Evolutionary conservation across 2,329 filamentous ascomycete species (phyloP), one percentile per base, ranked within the genome.

Genomic region (Phialophora macrospora): DNA sequence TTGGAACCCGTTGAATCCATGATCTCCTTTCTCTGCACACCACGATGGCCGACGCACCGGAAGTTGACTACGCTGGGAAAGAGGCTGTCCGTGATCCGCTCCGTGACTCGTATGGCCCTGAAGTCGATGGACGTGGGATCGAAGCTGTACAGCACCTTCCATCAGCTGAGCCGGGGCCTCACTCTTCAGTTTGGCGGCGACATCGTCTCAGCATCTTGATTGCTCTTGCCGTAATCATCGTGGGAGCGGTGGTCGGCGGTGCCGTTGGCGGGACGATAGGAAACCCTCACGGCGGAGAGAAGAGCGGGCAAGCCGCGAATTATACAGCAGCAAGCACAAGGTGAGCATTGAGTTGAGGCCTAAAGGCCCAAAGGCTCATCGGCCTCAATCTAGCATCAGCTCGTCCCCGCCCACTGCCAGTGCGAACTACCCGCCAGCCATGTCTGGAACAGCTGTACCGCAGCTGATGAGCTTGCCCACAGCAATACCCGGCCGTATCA

Each of bases 231-330:
- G 6, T 52, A 3, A 7, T 26, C 20, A 7, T 52, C 14, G 22
- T 26, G 26, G 20, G 48, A 24, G 48, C 20, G 2, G 48, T 52
- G 22, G 48, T 52, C 20, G 48, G 48, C 11, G n/a, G n/a, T 28
- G 44, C 48, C 4, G 48, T 52, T 6, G 48, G 48, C 20, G 48
- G 48, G 48, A 51, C 48, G 17, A 20, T 51, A 22, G 48, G 48
- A 51, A 11, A 5, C 11, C 20, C 3, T 20, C 48, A 51, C 6
- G 12, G 24, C 4, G 48, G 17, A 20, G 48, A 24, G 48, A 51
- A 11, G 48, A 17, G 48, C 24, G 20, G 48, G 4, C 34, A 41
- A 17, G 14, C 14, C 14, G 14, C 34, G 17, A 41, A 1, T 7
- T 1, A 17, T 6, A 41, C 34, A 41, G 4, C 14, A 17, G 14